Evolutionary conservation across 192 early-diverging fungal species (phyloP).

Genomic region (Coemansia sp.): DNA sequence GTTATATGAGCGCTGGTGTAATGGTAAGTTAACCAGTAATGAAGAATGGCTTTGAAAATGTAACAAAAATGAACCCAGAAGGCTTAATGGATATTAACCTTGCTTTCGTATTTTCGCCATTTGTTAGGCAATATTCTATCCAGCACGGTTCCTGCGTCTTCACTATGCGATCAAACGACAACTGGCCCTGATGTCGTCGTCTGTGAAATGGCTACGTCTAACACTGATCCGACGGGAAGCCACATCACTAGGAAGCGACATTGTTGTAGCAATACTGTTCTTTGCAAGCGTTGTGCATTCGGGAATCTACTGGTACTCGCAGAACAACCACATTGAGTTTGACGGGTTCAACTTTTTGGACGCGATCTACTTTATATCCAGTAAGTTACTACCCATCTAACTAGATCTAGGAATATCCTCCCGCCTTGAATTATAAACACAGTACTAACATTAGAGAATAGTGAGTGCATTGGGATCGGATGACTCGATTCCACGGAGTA

Average conservation of each 20-base stretch:
- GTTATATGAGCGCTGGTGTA: slow-evolving; percentile 54
- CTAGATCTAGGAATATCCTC: too few relatives aligned
- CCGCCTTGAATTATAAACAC: too few relatives aligned
- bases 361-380: slow-evolving; percentile 51
- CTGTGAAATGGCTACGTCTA: slow-evolving; percentile 21
- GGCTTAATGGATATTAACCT: too few relatives aligned
- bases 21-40: too few relatives aligned
- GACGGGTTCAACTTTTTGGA: slow-evolving; percentile 44
- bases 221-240: slow-evolving; percentile 42
- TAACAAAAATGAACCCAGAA: too few relatives aligned
- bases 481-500: slow-evolving; percentile 42
- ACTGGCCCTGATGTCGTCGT: slow-evolving; percentile 27
- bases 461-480: slow-evolving; percentile 37
- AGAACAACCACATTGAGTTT: slow-evolving; percentile 23
- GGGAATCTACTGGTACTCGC: slow-evolving; percentile 48
- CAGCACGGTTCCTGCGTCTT: slow-evolving; percentile 46
- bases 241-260: slow-evolving; percentile 35
- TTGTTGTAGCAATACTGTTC: slow-evolving; percentile 37
- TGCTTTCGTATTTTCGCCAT: too few relatives aligned
- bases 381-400: too few relatives aligned
- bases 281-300: slow-evolving; percentile 52
- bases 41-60: too few relatives aligned
- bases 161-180: slow-evolving; percentile 32
- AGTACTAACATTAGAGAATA: too few relatives aligned
- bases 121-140: slow-evolving; percentile 51